Conservation (phyloP, 1,284 basidiomycete species). For the Moesziomyces antarcticus region DNA sequence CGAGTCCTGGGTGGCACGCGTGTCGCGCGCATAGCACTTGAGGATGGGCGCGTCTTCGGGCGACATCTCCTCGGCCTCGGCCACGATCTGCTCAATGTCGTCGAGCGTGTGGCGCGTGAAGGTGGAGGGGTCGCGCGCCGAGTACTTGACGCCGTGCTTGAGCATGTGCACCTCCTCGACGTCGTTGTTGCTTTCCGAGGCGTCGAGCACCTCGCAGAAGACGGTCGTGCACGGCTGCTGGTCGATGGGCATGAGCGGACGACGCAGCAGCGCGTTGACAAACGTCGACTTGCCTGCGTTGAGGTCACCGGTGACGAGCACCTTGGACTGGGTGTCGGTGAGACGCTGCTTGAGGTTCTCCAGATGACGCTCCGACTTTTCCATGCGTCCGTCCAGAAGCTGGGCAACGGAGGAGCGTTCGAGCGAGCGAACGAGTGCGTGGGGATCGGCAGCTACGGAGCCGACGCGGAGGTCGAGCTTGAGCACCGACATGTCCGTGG, state of each 20-base stretch:
- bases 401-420: slow-evolving; percentile 93
- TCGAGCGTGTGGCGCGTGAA: slow-evolving; percentile 78
- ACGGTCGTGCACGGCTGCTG: slow-evolving; percentile 98
- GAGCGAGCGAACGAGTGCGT: slow-evolving; percentile 86
- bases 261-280: slow-evolving; percentile 88
- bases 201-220: slow-evolving; percentile 97
- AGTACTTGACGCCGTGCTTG: slow-evolving; percentile 76
- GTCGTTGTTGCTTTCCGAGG: slow-evolving; percentile 79
- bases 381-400: slow-evolving; percentile 86
- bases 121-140: slow-evolving; percentile 78
- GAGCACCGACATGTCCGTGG: slow-evolving; percentile 72
- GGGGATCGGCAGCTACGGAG: slow-evolving; percentile 71
- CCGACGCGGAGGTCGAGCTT: slow-evolving; percentile 93
- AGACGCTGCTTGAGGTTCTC: slow-evolving; percentile 86
- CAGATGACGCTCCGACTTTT: slow-evolving; percentile 81
- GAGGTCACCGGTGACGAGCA: slow-evolving; percentile 97
- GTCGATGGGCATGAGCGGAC: slow-evolving; percentile 88
- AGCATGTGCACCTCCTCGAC: slow-evolving; percentile 81
- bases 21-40: slow-evolving; percentile 69
- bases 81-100: slow-evolving; percentile 82
- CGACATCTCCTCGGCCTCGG: slow-evolving; percentile 78
- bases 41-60: slow-evolving; percentile 60
- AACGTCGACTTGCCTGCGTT: slow-evolving; percentile 99
- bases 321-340: slow-evolving; percentile 91
- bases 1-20: slow-evolving; percentile 51